Percentiles rank a stretch among this genome's conserved stretches.
Evolutionary conservation across 1,284 basidiomycete species (phyloP).

Genomic region (Cystobasidium pallidum): DNA sequence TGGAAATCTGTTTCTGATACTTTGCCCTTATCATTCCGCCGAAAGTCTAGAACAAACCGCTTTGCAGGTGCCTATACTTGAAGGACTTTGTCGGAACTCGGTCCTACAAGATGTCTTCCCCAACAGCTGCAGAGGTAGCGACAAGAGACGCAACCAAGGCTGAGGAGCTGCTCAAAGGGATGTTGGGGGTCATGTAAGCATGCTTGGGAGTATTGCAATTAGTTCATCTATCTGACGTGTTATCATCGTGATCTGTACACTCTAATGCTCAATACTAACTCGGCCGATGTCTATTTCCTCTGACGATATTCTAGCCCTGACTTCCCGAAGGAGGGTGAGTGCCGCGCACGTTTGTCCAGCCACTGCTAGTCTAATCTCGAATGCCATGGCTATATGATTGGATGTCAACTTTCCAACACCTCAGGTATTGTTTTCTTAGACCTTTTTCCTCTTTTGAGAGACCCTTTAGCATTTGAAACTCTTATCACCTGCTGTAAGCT

Average conservation of each 20-base stretch:
- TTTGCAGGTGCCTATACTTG: no score
- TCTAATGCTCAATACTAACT: no score
- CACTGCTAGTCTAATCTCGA: neutral
- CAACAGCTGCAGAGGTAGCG: constrained; percentile 10
- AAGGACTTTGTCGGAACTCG: neutral
- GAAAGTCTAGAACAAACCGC: no score
- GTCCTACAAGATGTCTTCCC: constrained; percentile 19
- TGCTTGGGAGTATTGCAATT: neutral
- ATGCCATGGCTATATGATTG: no score
- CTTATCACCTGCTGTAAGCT: constrained; percentile 42
- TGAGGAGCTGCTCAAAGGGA: constrained; percentile 32
- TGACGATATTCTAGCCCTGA: constrained; percentile 59
- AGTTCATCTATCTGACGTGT: no score
- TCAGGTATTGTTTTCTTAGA: constrained; percentile 76
- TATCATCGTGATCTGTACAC: no score
- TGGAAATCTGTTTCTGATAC: no score
- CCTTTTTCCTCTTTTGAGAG: constrained; percentile 84
- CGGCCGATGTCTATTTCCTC: no score
- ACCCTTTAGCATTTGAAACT: constrained; percentile 78
- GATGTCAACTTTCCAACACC: no score
- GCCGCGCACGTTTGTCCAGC: neutral
- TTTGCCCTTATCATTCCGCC: no score
- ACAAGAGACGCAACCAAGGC: constrained; percentile 23
- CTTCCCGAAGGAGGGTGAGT: constrained; percentile 78
- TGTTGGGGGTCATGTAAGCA: constrained; percentile 42